Evolutionary conservation across 768 basidiomycete species (phyloP), one percentile per base, ranked within the genome.

Genomic region (Hygrophoropsis aurantiaca): DNA sequence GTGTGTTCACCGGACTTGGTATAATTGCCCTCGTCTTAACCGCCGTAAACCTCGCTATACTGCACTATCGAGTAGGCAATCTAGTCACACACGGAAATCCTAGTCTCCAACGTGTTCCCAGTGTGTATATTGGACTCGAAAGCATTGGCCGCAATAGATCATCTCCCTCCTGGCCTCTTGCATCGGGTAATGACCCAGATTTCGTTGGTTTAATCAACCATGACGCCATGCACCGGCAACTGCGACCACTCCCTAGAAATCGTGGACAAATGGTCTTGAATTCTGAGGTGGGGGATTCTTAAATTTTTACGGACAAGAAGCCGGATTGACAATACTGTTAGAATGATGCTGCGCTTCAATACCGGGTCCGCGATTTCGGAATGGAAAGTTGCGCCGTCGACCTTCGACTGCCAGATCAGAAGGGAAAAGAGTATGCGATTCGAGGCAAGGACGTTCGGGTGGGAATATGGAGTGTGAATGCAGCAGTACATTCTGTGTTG

Each of bases 91-190:
- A 36, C 20, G 35, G 4, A 11, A 36, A 36, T 19, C 19, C 19
- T 11, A 24, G 13, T 5, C 5, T 19, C 38, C 38, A 16, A 13
- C 38, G 38, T 8, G n/a, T 16, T 24, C 38, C 38, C 24, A 57
- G 52, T 15, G 60, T 55, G 18, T 61, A 61, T 34, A 57, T 45
- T 6, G 60, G 60, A 5, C 30, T 62, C 20, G 60, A 57, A 30
- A 60, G 39, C 38, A 43, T 61, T 5, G n/a, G 46, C 15, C 58
- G 60, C 11, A 61, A 61, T n/a, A 51, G 48, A 18, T 60, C 61
- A n/a, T 62, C 60, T 4, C 58, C 58, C 13, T 60, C 44, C 13
- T 61, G 60, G 61, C 60, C 60, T 5, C 50, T 61, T 27, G 49
- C 49, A 4, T 55, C 57, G n/a, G 57, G 11, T 11, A 50, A 51